These are phyloP conservation scores for Trichoderma simmonsii DNA, from an alignment of 2,329 filamentous ascomycete genomes.

Conservation along the genomic window DNA sequence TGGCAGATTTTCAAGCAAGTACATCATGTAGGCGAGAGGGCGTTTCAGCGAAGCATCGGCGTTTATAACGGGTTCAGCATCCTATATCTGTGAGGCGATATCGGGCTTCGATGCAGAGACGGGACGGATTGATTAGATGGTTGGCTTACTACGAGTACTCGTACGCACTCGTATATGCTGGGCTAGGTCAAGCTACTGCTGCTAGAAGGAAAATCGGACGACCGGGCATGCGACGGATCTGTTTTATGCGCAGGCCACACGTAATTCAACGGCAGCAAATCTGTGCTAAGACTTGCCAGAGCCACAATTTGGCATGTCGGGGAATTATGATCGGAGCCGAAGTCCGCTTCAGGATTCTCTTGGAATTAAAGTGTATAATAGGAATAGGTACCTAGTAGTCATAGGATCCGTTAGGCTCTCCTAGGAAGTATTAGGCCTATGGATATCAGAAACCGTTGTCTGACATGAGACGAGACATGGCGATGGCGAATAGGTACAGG, in stretches of 20 bases:
- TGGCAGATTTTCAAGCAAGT: neutral
- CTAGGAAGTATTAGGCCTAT: neutral
- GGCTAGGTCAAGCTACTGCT: neutral
- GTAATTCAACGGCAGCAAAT: neutral
- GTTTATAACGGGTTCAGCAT: neutral
- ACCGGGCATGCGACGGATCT: conserved; percentile 12
- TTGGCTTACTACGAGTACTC: neutral
- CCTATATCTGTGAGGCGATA: neutral
- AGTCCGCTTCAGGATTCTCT: neutral
- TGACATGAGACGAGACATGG: neutral
- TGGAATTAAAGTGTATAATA: neutral
- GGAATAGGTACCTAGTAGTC: neutral
- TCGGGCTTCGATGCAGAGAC: neutral
- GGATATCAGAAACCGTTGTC: neutral
- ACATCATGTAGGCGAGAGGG: neutral
- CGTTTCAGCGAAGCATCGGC: neutral
- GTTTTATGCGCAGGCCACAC: conserved; percentile 1
- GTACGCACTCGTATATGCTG: neutral
- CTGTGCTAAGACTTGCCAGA: neutral
- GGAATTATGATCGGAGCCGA: conserved; percentile 13
- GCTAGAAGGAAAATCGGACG: neutral
- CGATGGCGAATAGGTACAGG: neutral
- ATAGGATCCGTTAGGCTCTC: neutral
- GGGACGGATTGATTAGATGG: neutral
- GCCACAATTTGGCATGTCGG: conserved; percentile 1